Conservation (phyloP, 1,284 basidiomycete genomes). For the Cryptococcus sp. region DNA sequence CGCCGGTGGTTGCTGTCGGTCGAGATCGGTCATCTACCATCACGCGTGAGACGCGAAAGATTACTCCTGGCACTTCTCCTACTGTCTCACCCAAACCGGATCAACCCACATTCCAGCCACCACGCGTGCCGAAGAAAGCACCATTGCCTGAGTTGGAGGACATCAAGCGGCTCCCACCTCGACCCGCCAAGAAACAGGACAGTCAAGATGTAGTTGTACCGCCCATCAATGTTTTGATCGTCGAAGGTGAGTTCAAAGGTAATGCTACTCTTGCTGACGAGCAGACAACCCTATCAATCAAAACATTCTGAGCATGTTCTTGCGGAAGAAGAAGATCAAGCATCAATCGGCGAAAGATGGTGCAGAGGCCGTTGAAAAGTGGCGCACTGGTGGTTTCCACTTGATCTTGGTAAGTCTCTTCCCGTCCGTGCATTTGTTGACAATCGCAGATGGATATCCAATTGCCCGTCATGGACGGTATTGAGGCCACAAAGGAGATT, state of each 20-base stretch:
- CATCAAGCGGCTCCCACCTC: constrained; percentile 12
- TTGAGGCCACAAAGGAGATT: constrained; percentile 95
- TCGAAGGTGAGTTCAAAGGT: constrained; percentile 69
- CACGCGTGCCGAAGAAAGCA: constrained; percentile 8
- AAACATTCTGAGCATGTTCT: constrained; percentile 91
- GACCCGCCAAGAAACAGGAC: constrained; percentile 32
- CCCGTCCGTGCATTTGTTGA: background rate
- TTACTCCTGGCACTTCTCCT: constrained; percentile 13
- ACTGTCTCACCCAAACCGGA: constrained; percentile 12
- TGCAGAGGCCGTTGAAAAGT: constrained; percentile 92
- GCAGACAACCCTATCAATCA: constrained; percentile 98
- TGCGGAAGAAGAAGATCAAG: constrained; percentile 94
- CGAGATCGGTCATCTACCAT: constrained; percentile 35
- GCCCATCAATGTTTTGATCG: constrained; percentile 92
- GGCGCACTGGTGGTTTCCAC: constrained; percentile 91
- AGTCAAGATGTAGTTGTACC: constrained; percentile 69
- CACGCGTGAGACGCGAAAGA: constrained; percentile 14
- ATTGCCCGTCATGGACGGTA: constrained; percentile 98
- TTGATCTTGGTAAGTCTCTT: constrained; percentile 75
- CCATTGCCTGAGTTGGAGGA: constrained; percentile 8
- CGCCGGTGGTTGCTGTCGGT: constrained; percentile 39
- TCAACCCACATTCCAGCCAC: constrained; percentile 5
- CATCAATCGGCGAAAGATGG: constrained; percentile 95
- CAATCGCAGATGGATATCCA: constrained; percentile 92
- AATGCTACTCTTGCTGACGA: constrained; percentile 15